These are phyloP conservation scores for Blastocystis sp. DNA, from an alignment of 352 stramenopile species.

Conservation along the genomic window DNA sequence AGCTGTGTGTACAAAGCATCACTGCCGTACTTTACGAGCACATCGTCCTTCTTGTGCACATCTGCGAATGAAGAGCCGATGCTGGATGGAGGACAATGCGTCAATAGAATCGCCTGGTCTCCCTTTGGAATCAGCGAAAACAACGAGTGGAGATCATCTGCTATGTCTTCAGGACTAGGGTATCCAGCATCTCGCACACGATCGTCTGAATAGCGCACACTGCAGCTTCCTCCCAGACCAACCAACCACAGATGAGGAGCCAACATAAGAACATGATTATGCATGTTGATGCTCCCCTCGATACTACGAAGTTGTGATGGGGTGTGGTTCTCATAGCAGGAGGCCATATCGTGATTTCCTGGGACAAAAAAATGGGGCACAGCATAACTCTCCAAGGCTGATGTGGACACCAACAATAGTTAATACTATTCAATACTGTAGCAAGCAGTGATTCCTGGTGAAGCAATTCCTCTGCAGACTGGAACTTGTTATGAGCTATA, in stretches of 20 bases:
- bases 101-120: slow-evolving; percentile 38
- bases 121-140: slow-evolving; percentile 19
- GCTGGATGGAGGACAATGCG: not conserved
- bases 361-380: slow-evolving; percentile 14
- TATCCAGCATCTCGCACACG: not conserved
- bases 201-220: not conserved
- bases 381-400: not conserved
- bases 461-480: too few species aligned
- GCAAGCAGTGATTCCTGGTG: too few species aligned
- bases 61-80: not conserved
- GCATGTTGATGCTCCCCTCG: not conserved
- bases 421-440: too few species aligned
- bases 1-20: not conserved
- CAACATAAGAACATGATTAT: not conserved
- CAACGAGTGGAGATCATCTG: not conserved
- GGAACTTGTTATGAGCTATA: not conserved
- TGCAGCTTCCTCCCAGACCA: slow-evolving; percentile 4
- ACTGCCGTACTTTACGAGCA: not conserved
- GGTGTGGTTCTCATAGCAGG: not conserved
- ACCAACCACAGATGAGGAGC: not conserved
- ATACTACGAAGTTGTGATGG: not conserved
- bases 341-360: slow-evolving; percentile 5
- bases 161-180: not conserved
- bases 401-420: too few species aligned
- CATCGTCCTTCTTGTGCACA: not conserved